Evolutionary conservation across 495 filamentous ascomycete genomes (phyloP), one percentile per base, ranked within the genome.

Genomic region (Aspergillus affinis): DNA sequence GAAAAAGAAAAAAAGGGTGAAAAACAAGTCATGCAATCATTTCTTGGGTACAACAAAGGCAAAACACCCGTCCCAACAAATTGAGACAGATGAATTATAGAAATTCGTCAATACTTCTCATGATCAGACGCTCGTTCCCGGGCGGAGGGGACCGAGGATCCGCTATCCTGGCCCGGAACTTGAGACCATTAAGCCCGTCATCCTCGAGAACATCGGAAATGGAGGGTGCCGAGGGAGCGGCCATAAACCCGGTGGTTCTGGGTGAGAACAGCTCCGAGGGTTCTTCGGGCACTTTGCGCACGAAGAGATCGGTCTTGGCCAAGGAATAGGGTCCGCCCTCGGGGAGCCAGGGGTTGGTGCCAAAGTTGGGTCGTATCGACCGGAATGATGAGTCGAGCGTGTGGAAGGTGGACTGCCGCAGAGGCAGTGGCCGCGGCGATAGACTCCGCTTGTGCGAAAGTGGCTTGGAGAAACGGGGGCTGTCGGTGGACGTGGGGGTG

Each of bases 101-200:
- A 68, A 83, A 76, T 66, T 82, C 81, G 64, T 80, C 79, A 65
- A 83, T 83, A 61, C 71, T 82, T 69, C 81, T 78, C 72, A 81
- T 78, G 56, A 82, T 82, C 54, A 80, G 64, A 19, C 75, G 71
- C 61, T 81, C 81, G 10, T 72, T 72, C 47, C 74, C 75, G 29
- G 70, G 69, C 15, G 75, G 75, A 47, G 81, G 81, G 17, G 80
- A 82, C 60, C 81, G 72, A 2, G 81, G 81, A 67, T 83, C 81
- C 3, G 71, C 68, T 47, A 73, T 68, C 53, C 70, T 56, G 3
- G 65, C 41, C 10, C 64, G 71, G 60, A 77, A 76, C 17, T 68
- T 56, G 17, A 70, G 66, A 4, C 69, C 61, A 20, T 58, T 62
- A 1, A 69, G 61, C 3, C 48, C 65, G 29, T 66, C 65, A 51